Conservation (phyloP, 2,329 filamentous ascomycete species). For the Venturia carpophila region DNA sequence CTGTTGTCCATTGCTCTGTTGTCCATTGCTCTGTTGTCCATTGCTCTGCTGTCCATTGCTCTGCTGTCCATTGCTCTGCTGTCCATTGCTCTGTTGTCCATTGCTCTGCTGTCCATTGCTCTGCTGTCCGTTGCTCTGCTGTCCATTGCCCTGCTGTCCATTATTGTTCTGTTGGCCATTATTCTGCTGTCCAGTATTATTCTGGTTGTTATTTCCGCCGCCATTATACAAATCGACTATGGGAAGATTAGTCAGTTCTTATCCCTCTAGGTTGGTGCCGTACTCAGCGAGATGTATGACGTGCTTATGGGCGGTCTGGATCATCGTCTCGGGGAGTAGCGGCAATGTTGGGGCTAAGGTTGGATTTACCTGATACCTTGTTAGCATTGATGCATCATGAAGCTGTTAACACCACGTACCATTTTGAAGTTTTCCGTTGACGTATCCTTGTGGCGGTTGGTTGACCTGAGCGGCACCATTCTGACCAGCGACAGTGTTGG, state of each 20-base stretch:
- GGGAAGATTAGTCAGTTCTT: constrained; percentile 8
- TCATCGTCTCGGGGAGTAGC: constrained; percentile 11
- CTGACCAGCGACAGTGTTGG: constrained; percentile 14
- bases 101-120: neutral
- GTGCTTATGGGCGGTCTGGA: constrained; percentile 7
- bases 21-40: neutral
- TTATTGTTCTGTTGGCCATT: neutral
- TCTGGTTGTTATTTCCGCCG: neutral
- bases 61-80: constrained; percentile 4
- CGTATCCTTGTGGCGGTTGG: constrained; percentile 5
- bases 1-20: neutral
- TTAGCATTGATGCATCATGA: neutral
- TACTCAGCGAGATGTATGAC: constrained; percentile 7
- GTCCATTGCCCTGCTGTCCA: neutral
- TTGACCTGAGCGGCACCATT: constrained; percentile 16
- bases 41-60: neutral
- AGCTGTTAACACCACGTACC: neutral
- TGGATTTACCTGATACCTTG: neutral
- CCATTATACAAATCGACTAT: neutral
- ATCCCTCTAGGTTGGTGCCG: neutral
- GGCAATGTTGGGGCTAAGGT: constrained; percentile 1
- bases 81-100: neutral
- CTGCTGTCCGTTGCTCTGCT: neutral
- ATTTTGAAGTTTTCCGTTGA: constrained; percentile 7
- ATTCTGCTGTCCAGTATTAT: constrained; percentile 1